Evolutionary conservation across 352 stramenopile species (phyloP), one percentile per base, ranked within the genome.

Genomic region (Albugo candida): DNA sequence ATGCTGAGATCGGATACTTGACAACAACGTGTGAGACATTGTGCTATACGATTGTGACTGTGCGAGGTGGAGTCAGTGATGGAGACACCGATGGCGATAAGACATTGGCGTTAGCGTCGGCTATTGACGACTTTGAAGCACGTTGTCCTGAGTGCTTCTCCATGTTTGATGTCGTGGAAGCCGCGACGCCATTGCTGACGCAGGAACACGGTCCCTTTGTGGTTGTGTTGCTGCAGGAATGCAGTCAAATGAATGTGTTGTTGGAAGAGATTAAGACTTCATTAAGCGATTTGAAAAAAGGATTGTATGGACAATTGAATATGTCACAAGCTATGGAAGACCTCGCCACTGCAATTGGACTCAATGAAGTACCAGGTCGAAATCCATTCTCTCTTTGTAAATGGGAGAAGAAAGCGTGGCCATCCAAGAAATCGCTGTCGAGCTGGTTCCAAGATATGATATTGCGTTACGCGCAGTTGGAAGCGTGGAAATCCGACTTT

Each of bases 391-490:
- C 82, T 41, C 85, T 94, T 55, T 97, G 91, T 52, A 92, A 81
- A 17, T 97, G 89, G 89, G 87, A 97, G 58, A 95, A 94, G 58
- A 88, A 94, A 39, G 85, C 89, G n/a, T 97, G 89, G 89, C 82
- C 84, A 27, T 95, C 79, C 5, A 94, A 94, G 45, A 97, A 97
- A 55, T 89, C 79, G 35, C 64, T 97, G 20, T 77, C 70, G 21
- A 75, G 80, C 2, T 94, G 92, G 79, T 96, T 95, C 51, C 61
- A 67, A 4, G 84, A 97, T 60, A 96, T 97, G 87, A 63, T 95
- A 39, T 79, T 84, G 55, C 81, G 89, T 36, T 70, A 96, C 56
- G 52, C 86, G 40, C 89, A 97, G 59, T 64, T 97, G 31, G 51
- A 61, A n/a, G 51, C 36, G 20, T 97, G 87, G 89, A 73, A 75